Percentiles rank a stretch among this genome's conserved stretches.
phyloP scores from a whole-genome alignment of 2,329 filamentous ascomycete species.

The Stemphylium beticola region DNA sequence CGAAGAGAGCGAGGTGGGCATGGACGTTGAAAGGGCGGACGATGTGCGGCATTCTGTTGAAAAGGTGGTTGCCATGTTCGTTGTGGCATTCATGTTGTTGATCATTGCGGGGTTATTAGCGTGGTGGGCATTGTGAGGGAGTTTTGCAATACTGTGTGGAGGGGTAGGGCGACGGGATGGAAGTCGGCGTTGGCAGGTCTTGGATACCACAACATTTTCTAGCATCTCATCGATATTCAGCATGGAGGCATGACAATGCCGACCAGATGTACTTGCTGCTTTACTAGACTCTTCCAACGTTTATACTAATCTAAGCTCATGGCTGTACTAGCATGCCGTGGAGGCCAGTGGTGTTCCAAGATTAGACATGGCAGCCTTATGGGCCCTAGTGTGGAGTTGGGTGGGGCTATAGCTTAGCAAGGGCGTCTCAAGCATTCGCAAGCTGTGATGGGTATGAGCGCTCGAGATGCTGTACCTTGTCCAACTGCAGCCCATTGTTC shows the following conservation, averaged over 20 bases:
- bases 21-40: constrained; percentile 18
- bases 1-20: constrained; percentile 16
- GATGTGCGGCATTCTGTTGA: constrained; percentile 36
- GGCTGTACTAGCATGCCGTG: background rate
- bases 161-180: background rate
- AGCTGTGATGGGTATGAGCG: too few species aligned
- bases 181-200: background rate
- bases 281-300: background rate
- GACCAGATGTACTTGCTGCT: background rate
- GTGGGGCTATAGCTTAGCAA: constrained; percentile 2
- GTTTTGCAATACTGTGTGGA: background rate
- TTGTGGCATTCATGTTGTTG: constrained; percentile 30
- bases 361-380: constrained; percentile 10
- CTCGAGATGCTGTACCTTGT: too few species aligned
- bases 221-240: background rate
- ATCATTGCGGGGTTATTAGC: constrained; percentile 27
- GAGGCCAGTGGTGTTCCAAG: background rate
- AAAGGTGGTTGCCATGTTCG: constrained; percentile 32
- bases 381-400: constrained; percentile 10
- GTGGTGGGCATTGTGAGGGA: constrained; percentile 22
- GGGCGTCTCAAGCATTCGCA: background rate
- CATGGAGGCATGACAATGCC: background rate
- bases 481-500: too few species aligned
- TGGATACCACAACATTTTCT: background rate
- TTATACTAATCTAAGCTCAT: background rate